Evolutionary conservation across 306 rosid species (phyloP).

Genomic region (Canavalia ensiformis): DNA sequence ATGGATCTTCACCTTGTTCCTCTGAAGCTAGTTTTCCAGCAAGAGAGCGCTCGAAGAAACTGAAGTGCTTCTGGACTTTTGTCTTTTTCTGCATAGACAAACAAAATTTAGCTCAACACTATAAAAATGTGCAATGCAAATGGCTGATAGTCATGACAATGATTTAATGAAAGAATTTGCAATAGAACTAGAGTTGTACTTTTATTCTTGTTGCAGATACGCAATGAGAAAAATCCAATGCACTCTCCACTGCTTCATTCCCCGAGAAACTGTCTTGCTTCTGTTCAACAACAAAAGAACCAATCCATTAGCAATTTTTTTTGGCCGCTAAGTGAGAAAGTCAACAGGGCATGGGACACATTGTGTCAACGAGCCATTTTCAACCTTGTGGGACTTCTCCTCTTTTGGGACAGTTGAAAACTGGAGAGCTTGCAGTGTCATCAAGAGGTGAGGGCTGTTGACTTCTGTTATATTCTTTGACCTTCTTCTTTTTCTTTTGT

Average conservation of each 20-base stretch:
- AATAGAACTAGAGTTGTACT: conserved; percentile 51
- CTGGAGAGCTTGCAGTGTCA: conserved; percentile 93
- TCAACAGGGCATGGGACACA: too few species aligned
- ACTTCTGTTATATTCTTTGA: conserved; percentile 58
- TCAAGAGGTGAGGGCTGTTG: conserved; percentile 69
- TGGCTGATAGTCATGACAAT: not conserved
- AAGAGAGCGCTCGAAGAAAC: conserved; percentile 53
- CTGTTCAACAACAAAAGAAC: conserved; percentile 51
- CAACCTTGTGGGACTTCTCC: conserved; percentile 62
- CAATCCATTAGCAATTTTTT: conserved; percentile 19
- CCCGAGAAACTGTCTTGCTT: conserved; percentile 53
- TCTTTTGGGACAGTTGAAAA: conserved; percentile 54
- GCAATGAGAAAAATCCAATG: conserved; percentile 61
- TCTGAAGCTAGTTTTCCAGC: conserved; percentile 60
- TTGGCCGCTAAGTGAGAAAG: not conserved
- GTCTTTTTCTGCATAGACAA: conserved; percentile 63
- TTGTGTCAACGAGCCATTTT: too few species aligned
- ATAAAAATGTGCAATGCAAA: conserved; percentile 38
- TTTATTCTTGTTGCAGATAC: conserved; percentile 71
- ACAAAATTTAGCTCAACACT: conserved; percentile 20
- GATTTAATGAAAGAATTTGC: not conserved
- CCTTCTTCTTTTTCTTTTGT: conserved; percentile 54
- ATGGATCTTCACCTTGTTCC: conserved; percentile 61
- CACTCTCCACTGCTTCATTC: conserved; percentile 65
- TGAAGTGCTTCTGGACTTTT: conserved; percentile 58